Conservation (phyloP, 2,329 filamentous ascomycete species). For the Xylaria sp. region DNA sequence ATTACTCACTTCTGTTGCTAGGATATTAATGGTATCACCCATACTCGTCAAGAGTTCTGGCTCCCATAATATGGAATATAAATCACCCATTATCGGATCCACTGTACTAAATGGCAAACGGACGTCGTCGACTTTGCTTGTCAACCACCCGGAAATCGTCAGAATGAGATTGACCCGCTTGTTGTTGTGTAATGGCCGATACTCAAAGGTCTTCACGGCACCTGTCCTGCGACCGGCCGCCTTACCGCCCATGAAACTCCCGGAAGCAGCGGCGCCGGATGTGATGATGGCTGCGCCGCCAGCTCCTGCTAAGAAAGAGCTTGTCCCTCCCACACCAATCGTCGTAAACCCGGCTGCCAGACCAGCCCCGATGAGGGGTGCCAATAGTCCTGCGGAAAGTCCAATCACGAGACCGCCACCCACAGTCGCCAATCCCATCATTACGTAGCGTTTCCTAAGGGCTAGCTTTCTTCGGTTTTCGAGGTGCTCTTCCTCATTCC, state of each 20-base stretch:
- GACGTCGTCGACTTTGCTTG: constrained; percentile 95
- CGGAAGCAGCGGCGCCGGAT: constrained; percentile 85
- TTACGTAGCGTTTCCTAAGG: constrained; percentile 83
- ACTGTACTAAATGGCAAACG: constrained; percentile 95
- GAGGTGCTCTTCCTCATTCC: constrained; percentile 97
- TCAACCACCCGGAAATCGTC: constrained; percentile 98
- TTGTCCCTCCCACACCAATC: constrained; percentile 89
- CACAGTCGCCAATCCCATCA: constrained; percentile 97
- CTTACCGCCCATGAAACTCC: constrained; percentile 84
- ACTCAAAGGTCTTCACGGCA: constrained; percentile 95
- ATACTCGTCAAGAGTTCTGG: constrained; percentile 98
- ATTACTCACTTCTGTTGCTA: constrained; percentile 87
- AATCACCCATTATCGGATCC: constrained; percentile 96
- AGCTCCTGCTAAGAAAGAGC: constrained; percentile 88
- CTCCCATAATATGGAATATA: constrained; percentile 97
- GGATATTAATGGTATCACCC: constrained; percentile 98
- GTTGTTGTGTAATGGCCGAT: constrained; percentile 95
- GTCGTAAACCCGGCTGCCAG: constrained; percentile 95
- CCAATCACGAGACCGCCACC: constrained; percentile 96
- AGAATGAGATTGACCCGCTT: constrained; percentile 96
- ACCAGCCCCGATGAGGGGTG: constrained; percentile 92
- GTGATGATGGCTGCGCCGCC: constrained; percentile 96
- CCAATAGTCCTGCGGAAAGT: constrained; percentile 88
- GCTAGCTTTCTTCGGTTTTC: constrained; percentile 83
- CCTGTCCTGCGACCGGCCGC: constrained; percentile 90